Evolutionary conservation across 2,329 filamentous ascomycete species (phyloP).

Genomic region (Lachnellula cervina): DNA sequence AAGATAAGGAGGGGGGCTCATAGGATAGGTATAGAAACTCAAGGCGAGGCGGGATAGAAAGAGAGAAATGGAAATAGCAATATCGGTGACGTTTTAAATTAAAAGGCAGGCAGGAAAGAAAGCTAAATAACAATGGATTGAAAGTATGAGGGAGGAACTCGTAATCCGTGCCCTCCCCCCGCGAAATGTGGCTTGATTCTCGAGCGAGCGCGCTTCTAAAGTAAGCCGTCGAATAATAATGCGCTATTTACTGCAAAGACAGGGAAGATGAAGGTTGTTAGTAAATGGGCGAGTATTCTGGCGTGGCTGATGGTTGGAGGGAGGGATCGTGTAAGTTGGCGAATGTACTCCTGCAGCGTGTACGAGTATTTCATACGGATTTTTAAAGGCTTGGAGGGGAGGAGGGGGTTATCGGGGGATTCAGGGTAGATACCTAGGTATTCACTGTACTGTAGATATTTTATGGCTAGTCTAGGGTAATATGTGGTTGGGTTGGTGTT

Average conservation of each 20-base stretch:
- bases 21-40: background rate
- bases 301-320: constrained; percentile 14
- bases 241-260: background rate
- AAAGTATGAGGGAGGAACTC: background rate
- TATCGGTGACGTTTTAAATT: background rate
- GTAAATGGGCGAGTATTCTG: constrained; percentile 19
- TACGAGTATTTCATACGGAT: background rate
- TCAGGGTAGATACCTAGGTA: background rate
- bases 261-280: background rate
- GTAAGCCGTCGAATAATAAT: background rate
- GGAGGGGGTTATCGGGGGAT: too few species aligned
- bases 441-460: too few species aligned
- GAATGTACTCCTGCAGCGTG: background rate
- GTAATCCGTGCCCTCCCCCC: constrained; percentile 1
- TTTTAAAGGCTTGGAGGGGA: too few species aligned
- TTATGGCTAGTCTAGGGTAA: background rate
- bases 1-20: constrained; percentile 4
- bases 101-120: background rate
- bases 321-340: background rate
- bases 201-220: background rate
- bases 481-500: too few species aligned
- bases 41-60: too few species aligned
- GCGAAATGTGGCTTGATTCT: constrained; percentile 2
- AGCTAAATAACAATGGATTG: background rate
- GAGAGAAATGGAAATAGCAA: background rate